phyloP scores from a whole-genome alignment of 768 basidiomycete species.

The Suillus paluster region DNA sequence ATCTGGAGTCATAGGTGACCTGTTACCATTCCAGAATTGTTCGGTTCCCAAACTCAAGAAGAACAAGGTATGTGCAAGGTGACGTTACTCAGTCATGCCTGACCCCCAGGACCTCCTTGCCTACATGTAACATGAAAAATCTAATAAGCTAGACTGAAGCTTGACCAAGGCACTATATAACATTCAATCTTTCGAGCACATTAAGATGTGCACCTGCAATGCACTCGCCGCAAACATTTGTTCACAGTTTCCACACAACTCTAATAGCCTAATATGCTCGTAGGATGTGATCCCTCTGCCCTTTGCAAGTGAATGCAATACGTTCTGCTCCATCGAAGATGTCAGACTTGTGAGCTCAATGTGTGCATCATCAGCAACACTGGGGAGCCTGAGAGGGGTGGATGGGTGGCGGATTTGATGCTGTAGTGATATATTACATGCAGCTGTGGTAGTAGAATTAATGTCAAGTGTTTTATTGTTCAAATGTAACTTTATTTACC shows the following conservation, averaged over 20 bases:
- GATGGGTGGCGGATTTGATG: background rate
- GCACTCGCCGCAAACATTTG: background rate
- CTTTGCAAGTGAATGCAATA: background rate
- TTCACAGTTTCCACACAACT: background rate
- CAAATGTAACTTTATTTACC: background rate
- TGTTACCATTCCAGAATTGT: no score
- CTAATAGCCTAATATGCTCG: background rate
- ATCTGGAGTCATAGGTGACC: no score
- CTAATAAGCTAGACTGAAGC: background rate
- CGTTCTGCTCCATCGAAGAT: background rate
- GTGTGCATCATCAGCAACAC: background rate
- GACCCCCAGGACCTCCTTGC: background rate
- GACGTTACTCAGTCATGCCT: no score
- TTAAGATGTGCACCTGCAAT: background rate
- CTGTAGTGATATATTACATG: background rate
- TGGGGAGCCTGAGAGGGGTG: background rate
- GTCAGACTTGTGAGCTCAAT: background rate
- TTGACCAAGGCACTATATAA: background rate
- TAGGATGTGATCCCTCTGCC: background rate
- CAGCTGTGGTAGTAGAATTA: background rate
- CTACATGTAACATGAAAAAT: background rate
- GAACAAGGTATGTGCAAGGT: no score
- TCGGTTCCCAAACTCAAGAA: no score
- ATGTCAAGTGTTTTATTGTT: background rate
- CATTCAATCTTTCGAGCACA: background rate